Conservation (phyloP, 108 stramenopile species). For the Licmophora abbreviata region DNA sequence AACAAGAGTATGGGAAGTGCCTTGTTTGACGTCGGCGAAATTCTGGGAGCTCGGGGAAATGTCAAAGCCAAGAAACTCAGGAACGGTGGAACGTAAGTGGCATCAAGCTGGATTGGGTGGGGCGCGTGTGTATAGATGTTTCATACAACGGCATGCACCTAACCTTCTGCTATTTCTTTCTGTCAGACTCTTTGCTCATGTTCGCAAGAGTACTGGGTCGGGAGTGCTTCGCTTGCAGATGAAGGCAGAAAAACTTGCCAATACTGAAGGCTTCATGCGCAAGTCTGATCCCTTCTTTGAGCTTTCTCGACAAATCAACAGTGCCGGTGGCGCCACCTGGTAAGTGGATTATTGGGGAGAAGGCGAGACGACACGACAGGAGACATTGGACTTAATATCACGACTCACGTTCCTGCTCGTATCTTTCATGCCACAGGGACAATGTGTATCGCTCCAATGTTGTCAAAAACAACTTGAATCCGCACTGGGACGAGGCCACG, state of each 20-base stretch:
- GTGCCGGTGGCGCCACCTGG: slow-evolving; percentile 42
- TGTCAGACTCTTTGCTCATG: slow-evolving; percentile 1
- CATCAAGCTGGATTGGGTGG: background rate
- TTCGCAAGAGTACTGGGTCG: background rate
- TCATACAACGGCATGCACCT: no score
- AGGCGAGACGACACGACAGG: slow-evolving; percentile 28
- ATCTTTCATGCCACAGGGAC: no score
- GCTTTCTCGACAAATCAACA: slow-evolving; percentile 34
- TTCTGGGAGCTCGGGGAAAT: slow-evolving; percentile 61
- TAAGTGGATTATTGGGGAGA: no score
- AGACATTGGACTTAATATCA: no score
- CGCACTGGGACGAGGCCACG: slow-evolving; percentile 46
- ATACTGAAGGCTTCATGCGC: slow-evolving; percentile 50
- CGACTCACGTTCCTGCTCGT: no score
- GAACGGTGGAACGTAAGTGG: slow-evolving; percentile 40
- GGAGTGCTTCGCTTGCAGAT: background rate
- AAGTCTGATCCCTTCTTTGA: slow-evolving; percentile 71
- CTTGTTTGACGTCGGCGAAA: slow-evolving; percentile 57
- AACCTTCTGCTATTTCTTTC: no score
- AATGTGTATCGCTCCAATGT: slow-evolving; percentile 12
- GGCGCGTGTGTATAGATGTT: no score
- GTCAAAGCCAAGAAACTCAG: slow-evolving; percentile 54
- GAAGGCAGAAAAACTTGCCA: slow-evolving; percentile 10
- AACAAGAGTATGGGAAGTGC: slow-evolving; percentile 58
- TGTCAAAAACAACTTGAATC: slow-evolving; percentile 58